Percentiles rank a stretch among this genome's conserved stretches.
These are phyloP conservation scores for Solanum pimpinellifolium DNA, from an alignment of 257 asterid genomes.

Conservation along the genomic window DNA sequence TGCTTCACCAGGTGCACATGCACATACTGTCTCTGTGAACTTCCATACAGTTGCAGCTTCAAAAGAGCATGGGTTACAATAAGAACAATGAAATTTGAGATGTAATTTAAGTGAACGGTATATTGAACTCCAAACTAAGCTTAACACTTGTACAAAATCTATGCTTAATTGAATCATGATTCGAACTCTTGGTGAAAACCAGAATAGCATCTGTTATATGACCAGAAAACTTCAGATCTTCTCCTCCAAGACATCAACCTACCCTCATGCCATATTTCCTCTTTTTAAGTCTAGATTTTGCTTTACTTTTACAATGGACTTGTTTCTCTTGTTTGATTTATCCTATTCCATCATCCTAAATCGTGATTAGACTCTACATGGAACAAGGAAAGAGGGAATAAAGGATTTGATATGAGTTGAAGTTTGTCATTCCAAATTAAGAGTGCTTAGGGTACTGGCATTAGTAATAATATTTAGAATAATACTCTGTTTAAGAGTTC, in stretches of 20 bases:
- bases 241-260: not conserved
- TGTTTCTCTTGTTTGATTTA: not conserved
- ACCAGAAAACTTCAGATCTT: not conserved
- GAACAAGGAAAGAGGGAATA: not conserved
- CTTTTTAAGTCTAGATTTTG: not conserved
- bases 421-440: not conserved
- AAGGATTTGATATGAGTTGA: not conserved
- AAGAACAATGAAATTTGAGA: not conserved
- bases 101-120: not conserved
- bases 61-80: not conserved
- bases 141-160: not conserved
- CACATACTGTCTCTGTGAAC: not conserved
- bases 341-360: not conserved
- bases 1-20: not conserved
- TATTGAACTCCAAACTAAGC: not conserved
- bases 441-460: not conserved
- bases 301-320: not conserved
- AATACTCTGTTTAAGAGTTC: not conserved
- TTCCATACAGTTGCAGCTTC: not conserved
- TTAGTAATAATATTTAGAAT: not conserved
- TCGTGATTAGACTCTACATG: not conserved
- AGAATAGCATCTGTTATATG: not conserved
- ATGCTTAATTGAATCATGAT: not conserved
- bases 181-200: not conserved
- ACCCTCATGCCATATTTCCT: not conserved